A percentile compares a stretch with the other conserved stretches of the same genome.
Evolutionary conservation across 2,329 filamentous ascomycete genomes (phyloP).

Genomic region (Talaromyces sp.): DNA sequence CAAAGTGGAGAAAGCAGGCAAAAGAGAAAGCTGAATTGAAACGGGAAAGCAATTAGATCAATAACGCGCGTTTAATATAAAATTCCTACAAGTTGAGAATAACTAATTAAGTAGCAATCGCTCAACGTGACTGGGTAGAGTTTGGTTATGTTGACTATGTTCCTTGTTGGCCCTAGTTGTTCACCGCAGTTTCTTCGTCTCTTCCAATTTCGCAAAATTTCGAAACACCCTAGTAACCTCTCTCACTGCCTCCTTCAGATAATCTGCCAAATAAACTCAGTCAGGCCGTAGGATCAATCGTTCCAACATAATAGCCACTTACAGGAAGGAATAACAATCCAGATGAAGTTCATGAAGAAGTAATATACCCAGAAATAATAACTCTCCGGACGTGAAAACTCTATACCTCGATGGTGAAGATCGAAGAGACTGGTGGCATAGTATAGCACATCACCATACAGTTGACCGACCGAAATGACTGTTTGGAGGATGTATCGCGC

Average conservation of each 20-base stretch:
- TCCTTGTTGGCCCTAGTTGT: neutral
- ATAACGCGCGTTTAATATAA: neutral
- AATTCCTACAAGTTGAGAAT: too few relatives aligned
- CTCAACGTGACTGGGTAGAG: too few relatives aligned
- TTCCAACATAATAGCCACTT: neutral
- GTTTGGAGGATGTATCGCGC: neutral
- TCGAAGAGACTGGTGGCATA: neutral
- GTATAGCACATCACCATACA: neutral
- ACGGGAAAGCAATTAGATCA: neutral
- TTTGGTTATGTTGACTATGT: too few relatives aligned
- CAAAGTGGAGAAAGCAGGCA: conserved; percentile 12
- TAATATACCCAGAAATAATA: neutral
- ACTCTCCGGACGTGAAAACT: neutral
- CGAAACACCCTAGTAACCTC: neutral
- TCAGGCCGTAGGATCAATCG: neutral
- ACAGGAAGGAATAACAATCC: neutral
- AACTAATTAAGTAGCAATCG: too few relatives aligned
- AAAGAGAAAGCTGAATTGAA: neutral
- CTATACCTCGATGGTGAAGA: neutral
- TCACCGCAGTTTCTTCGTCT: neutral
- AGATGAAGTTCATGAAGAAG: neutral
- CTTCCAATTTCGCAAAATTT: neutral
- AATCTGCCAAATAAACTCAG: neutral
- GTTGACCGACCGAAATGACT: neutral
- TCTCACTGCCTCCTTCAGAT: neutral